Evolutionary conservation across 768 basidiomycete species (phyloP), one percentile per base, ranked within the genome.

Genomic region (Lactarius pseudohatsudake): DNA sequence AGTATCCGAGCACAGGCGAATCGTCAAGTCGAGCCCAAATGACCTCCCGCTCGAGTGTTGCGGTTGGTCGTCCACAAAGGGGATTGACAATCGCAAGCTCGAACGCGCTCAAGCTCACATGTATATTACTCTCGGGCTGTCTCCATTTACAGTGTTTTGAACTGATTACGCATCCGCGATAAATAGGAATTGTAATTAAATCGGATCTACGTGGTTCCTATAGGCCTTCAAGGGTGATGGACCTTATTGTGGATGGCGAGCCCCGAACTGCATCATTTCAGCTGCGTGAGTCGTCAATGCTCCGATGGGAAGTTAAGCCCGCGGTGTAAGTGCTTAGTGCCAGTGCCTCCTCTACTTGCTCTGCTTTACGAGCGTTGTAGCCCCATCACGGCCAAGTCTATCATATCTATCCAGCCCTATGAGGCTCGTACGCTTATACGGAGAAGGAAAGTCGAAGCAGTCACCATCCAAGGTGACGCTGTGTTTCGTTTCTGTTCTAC

Each of bases 291-390:
- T 15, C 36, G 20, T 58, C 45, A 16, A 64, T 28, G 10, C 47
- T 64, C 22, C 32, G n/a, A 20, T 65, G 64, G 64, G 59, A 65
- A 65, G 53, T 65, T 30, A 65, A 60, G 9, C 64, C 32, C 28
- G 28, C 58, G 0, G 53, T 56, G 64, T 65, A 38, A 54, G 41
- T 56, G 9, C 6, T 13, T 4, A n/a, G 16, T 36, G 16, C 43
- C 10, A n/a, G 16, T 36, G 16, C 43, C 16, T 20, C 41, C 28
- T 18, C 60, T 9, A 9, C 22, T 2, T 10, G 32, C 7, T 10
- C 20, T 50, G 4, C 18, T 18, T 61, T 32, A 56, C 40, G 30
- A 45, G 53, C 5, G 18, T 18, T 3, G n/a, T 34, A 67, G 66
- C 34, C 2, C n/a, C n/a, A 64, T 67, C 40, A 64, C 66, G 7